Evolutionary conservation across 148 eudicot species (phyloP).

Genomic region (Camellia granthamiana): DNA sequence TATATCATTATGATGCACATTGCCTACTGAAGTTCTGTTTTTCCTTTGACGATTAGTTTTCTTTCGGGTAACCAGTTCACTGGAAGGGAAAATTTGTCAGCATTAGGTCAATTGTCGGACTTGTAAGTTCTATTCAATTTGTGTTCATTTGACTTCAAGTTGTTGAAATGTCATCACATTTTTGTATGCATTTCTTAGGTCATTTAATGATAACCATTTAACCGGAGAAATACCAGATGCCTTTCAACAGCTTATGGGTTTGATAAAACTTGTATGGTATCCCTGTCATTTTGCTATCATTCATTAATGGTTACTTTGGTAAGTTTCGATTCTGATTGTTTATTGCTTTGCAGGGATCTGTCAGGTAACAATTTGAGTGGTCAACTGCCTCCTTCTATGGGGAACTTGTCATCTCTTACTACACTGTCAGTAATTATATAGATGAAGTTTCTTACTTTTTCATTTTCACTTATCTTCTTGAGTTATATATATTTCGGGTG

Average conservation of each 20-base stretch:
- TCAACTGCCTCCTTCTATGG: slow-evolving; percentile 84
- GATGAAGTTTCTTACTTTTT: background rate
- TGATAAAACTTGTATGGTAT: slow-evolving; percentile 66
- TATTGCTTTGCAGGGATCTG: slow-evolving; percentile 63
- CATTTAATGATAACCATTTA: slow-evolving; percentile 59
- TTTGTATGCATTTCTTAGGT: slow-evolving; percentile 36
- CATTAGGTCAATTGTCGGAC: slow-evolving; percentile 66
- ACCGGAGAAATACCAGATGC: slow-evolving; percentile 77
- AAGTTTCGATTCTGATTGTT: background rate
- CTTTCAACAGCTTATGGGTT: slow-evolving; percentile 54
- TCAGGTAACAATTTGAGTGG: slow-evolving; percentile 73
- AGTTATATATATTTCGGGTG: background rate
- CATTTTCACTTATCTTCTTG: background rate
- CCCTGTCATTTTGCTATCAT: background rate
- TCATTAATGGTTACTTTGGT: slow-evolving; percentile 4
- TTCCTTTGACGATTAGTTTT: slow-evolving; percentile 30
- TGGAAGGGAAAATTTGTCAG: slow-evolving; percentile 58
- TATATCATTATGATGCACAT: background rate
- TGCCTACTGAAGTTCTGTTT: background rate
- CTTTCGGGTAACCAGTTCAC: slow-evolving; percentile 80
- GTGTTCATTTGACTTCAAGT: background rate
- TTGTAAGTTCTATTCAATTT: slow-evolving; percentile 50
- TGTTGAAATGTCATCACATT: background rate
- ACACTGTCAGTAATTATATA: slow-evolving; percentile 59
- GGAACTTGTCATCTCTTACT: slow-evolving; percentile 54